Base-by-base conservation (phyloP, 768 basidiomycete genomes). In the Russula abietina region DNA sequence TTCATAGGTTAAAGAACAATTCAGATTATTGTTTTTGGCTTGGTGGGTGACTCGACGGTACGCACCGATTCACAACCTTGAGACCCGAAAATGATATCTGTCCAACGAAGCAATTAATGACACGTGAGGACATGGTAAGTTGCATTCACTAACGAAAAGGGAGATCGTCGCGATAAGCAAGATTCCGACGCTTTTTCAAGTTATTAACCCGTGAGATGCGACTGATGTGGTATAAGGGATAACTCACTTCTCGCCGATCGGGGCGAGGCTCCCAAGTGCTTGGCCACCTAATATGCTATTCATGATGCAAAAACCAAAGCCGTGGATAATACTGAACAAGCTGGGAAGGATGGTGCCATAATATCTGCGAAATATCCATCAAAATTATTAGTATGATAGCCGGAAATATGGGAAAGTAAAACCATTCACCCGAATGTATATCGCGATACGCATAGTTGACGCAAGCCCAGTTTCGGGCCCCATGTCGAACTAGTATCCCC, bases 391-490 rank as follows among this genome's bases (percentile, higher is more conserved):
- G 12, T 6, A 54, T 54, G 2, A 54, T 54, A 41, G 32, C 51
- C 22, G 10, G 22, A 46, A 22, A 46, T 22, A 46, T n/a, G 11
- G 0, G 41, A n/a, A 22, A 0, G 55, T 57, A 3, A 22, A 8
- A 57, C 73, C 70, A 69, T 74, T 8, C 17, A 80, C 80, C 83
- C 83, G 66, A 83, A 83, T 57, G 74, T 80, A 70, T 83, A 86
- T 28, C 83, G 74, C 2, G 91, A 85, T 46, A 83, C 81, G 22
- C 90, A 83, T 89, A 94, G 92, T 68, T 93, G 87, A n/a, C 91
- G 80, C 70, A 87, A 81, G 12, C 93, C 93, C 0, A 88, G 75
- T 70, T 84, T 86, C 0, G 91, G 89, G 10, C 91, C 89, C 74
- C 89, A 90, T 4, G 85, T 83, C 19, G 82, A 73, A 62, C 81